Evolutionary conservation across 176 grass and related monocot species (phyloP).

Genomic region (Puya raimondii): DNA sequence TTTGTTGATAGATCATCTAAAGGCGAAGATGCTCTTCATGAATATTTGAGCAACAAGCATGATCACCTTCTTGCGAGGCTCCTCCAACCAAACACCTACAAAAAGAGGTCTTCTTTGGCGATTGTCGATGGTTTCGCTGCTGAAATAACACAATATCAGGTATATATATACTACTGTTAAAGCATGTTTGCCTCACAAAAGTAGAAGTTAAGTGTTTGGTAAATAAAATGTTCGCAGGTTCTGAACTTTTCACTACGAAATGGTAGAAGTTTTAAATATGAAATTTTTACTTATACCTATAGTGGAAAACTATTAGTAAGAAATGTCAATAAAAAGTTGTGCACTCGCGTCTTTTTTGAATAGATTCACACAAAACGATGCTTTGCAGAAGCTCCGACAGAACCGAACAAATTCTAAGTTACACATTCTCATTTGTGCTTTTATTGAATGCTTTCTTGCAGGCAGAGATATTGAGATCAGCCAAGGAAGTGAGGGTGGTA

Average conservation of each 20-base stretch:
- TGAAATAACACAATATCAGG: slow-evolving; percentile 69
- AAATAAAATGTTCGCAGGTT: no score
- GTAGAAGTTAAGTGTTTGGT: no score
- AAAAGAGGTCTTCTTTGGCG: slow-evolving; percentile 74
- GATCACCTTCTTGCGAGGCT: slow-evolving; percentile 66
- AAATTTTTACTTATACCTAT: no score
- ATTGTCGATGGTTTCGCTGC: slow-evolving; percentile 94
- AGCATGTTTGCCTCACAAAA: no score
- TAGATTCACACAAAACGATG: not conserved
- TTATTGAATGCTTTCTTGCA: slow-evolving; percentile 5
- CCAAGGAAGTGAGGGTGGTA: slow-evolving; percentile 86
- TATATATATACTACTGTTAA: slow-evolving; percentile 3
- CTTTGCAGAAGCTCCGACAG: not conserved
- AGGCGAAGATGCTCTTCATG: slow-evolving; percentile 52
- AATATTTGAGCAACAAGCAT: slow-evolving; percentile 82
- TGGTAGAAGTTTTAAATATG: no score
- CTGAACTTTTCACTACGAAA: no score
- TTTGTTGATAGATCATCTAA: slow-evolving; percentile 47
- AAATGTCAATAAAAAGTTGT: not conserved
- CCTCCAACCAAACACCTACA: slow-evolving; percentile 48
- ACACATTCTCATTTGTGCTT: no score
- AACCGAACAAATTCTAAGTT: no score
- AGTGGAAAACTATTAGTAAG: no score
- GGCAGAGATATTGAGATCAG: slow-evolving; percentile 55
- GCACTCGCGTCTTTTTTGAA: not conserved